Percentiles rank a stretch among this genome's conserved stretches.
Conservation (phyloP, 2,329 filamentous ascomycete species). For the Diplodia scrobiculata region DNA sequence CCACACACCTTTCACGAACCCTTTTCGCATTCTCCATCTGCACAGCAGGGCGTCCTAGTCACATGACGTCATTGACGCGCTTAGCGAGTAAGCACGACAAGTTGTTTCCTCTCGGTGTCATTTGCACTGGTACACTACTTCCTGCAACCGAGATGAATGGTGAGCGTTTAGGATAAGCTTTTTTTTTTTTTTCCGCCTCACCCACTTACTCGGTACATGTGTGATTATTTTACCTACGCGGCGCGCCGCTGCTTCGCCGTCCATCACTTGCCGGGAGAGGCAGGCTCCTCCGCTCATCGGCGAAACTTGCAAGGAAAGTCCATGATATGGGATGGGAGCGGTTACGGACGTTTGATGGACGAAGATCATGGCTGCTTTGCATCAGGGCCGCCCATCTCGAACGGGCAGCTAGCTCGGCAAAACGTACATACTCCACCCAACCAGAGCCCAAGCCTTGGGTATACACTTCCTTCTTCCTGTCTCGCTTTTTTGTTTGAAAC, state of each 20-base stretch:
- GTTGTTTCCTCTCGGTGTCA: not conserved
- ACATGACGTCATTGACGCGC: slow-evolving; percentile 16
- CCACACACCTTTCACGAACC: not conserved
- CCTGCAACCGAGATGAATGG: slow-evolving; percentile 8
- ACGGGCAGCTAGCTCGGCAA: not conserved
- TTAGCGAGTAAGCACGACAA: not conserved
- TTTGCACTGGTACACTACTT: not conserved
- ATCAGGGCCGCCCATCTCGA: not conserved
- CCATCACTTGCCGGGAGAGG: not conserved
- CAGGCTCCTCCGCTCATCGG: not conserved
- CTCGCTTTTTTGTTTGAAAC: slow-evolving; percentile 13
- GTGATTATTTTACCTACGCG: not conserved
- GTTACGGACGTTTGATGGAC: not conserved
- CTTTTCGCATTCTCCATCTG: not conserved
- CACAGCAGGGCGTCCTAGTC: not conserved
- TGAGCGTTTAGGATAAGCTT: not conserved
- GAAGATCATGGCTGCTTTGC: not conserved
- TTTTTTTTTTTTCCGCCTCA: not conserved
- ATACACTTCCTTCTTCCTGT: not conserved
- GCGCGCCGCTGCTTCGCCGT: not conserved
- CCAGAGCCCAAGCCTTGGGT: not conserved
- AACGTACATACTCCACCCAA: not conserved
- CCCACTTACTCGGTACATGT: not conserved
- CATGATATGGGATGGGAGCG: not conserved
- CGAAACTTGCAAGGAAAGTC: not conserved